A percentile compares a stretch with the other conserved stretches of the same genome.
phyloP scores from a whole-genome alignment of 768 basidiomycete species.

The Hortiboletus flavorubellus region DNA sequence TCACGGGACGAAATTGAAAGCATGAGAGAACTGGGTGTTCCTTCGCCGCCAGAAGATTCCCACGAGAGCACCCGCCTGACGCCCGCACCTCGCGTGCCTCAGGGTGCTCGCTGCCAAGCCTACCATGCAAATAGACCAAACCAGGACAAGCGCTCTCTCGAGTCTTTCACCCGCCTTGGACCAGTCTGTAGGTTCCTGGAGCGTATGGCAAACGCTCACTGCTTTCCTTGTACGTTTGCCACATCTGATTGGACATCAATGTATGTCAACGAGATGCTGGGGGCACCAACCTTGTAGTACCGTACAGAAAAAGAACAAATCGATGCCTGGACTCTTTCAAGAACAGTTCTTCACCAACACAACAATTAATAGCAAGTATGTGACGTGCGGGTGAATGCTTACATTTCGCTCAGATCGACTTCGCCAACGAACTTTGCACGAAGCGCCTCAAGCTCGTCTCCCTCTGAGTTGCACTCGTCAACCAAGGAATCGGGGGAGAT shows the following conservation, averaged over 20 bases:
- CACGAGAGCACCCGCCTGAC: too few species aligned
- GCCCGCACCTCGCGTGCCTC: too few species aligned
- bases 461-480: conserved; percentile 28
- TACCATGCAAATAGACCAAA: too few species aligned
- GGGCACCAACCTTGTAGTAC: conserved; percentile 62
- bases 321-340: conserved; percentile 72
- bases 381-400: conserved; percentile 7
- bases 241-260: conserved; percentile 54
- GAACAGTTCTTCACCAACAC: conserved; percentile 70
- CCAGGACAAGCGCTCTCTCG: too few species aligned
- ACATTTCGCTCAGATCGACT: conserved; percentile 59
- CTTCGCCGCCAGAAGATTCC: too few species aligned
- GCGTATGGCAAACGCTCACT: too few species aligned
- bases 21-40: too few species aligned
- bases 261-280: not conserved
- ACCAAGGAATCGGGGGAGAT: conserved; percentile 26
- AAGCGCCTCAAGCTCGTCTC: conserved; percentile 35
- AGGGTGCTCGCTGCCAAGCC: too few species aligned
- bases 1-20: too few species aligned
- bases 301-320: conserved; percentile 95
- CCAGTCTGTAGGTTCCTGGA: too few species aligned
- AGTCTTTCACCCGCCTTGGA: too few species aligned
- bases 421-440: conserved; percentile 65
- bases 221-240: conserved; percentile 96
- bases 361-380: not conserved